A percentile compares a stretch with the other conserved stretches of the same genome.
phyloP scores from a whole-genome alignment of 2,329 filamentous ascomycete genomes.

The Aplosporella prunicola region DNA sequence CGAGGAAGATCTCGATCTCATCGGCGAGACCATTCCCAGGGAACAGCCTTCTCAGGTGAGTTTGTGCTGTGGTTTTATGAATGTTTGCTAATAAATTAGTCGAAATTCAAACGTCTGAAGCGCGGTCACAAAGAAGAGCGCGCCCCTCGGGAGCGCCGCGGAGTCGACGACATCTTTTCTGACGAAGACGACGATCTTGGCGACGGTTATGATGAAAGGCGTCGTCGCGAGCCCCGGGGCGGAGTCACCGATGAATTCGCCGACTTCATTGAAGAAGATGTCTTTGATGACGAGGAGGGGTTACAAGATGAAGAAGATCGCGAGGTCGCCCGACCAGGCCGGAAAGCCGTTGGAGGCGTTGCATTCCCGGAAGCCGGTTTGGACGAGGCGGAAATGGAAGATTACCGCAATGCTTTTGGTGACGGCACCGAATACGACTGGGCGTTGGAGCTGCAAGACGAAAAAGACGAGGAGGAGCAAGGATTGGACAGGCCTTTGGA shows the following conservation, averaged over 20 bases:
- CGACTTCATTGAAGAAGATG: conserved; percentile 81
- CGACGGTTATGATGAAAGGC: conserved; percentile 37
- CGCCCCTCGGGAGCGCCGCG: conserved; percentile 52
- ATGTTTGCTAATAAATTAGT: conserved; percentile 38
- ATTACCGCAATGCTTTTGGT: conserved; percentile 93
- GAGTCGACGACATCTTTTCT: conserved; percentile 86
- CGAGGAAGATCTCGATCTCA: conserved; percentile 86
- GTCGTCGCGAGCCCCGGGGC: conserved; percentile 17
- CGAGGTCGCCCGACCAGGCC: conserved; percentile 74
- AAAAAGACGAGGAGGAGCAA: conserved; percentile 66
- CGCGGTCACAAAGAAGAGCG: conserved; percentile 73
- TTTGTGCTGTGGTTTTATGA: background rate
- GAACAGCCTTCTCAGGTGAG: conserved; percentile 4
- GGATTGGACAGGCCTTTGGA: conserved; percentile 77
- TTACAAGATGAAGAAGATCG: conserved; percentile 68
- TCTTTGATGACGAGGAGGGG: conserved; percentile 67
- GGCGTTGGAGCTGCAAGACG: conserved; percentile 80
- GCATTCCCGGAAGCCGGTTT: conserved; percentile 73
- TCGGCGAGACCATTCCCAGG: conserved; percentile 8
- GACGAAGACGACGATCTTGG: conserved; percentile 75
- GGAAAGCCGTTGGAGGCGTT: conserved; percentile 56
- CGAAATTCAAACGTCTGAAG: conserved; percentile 94
- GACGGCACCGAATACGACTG: conserved; percentile 94
- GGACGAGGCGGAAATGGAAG: conserved; percentile 85
- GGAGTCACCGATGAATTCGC: conserved; percentile 29